Evolutionary conservation across 352 stramenopile genomes (phyloP).

Genomic region (Proteromonas lacertae): DNA sequence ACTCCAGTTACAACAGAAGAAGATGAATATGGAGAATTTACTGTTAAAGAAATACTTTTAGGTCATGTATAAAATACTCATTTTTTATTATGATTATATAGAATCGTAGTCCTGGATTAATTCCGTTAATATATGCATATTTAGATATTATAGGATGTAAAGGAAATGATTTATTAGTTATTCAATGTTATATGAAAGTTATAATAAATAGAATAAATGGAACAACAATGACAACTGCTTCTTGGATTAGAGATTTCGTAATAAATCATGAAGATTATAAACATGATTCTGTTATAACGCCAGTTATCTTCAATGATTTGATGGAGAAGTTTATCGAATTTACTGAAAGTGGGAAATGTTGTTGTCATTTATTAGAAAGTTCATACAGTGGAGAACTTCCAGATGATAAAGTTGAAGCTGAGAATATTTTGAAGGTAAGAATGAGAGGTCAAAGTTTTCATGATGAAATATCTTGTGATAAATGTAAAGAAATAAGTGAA

Average conservation of each 20-base stretch:
- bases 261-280: slow-evolving; percentile 62
- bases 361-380: too few relatives aligned
- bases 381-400: too few relatives aligned
- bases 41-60: too few relatives aligned
- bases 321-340: too few relatives aligned
- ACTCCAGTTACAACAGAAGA: not conserved
- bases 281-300: slow-evolving; percentile 47
- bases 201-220: slow-evolving; percentile 67
- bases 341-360: too few relatives aligned
- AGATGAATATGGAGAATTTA: not conserved
- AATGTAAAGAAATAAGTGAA: too few relatives aligned
- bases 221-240: slow-evolving; percentile 69
- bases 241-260: slow-evolving; percentile 82
- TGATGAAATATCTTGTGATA: too few relatives aligned
- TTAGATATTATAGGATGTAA: slow-evolving; percentile 85
- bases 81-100: too few relatives aligned
- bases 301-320: slow-evolving; percentile 50
- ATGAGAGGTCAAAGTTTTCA: too few relatives aligned
- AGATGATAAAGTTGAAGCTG: too few relatives aligned
- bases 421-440: too few relatives aligned
- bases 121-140: slow-evolving; percentile 79
- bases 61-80: too few relatives aligned
- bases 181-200: slow-evolving; percentile 26
- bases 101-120: slow-evolving; percentile 73
- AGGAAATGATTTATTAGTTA: slow-evolving; percentile 22